Conservation (phyloP, 306 rosid species). For the apple (Malus domestica) region DNA sequence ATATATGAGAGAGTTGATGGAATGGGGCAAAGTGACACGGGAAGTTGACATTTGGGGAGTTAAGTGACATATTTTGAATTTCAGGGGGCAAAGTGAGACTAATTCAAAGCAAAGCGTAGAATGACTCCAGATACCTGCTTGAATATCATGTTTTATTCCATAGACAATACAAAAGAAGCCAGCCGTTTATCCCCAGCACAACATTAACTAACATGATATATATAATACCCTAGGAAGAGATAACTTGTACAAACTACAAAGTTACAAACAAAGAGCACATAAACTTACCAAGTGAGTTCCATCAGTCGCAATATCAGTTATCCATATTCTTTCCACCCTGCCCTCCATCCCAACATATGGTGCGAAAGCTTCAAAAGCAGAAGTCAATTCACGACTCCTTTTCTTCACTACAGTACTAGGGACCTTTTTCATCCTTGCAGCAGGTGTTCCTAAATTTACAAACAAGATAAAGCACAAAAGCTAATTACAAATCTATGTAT, state of each 20-base stretch:
- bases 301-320: slow-evolving; percentile 86
- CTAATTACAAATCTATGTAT: background rate
- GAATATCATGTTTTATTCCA: background rate
- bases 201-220: background rate
- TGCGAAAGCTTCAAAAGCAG: slow-evolving; percentile 77
- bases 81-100: no score
- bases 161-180: background rate
- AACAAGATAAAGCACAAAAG: background rate
- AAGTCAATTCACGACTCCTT: slow-evolving; percentile 90
- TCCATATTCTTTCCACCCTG: slow-evolving; percentile 91
- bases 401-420: slow-evolving; percentile 81
- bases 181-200: background rate
- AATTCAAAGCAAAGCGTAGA: background rate
- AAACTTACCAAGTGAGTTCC: slow-evolving; percentile 80
- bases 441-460: slow-evolving; percentile 74
- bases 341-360: slow-evolving; percentile 91
- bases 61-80: no score
- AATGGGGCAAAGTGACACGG: no score
- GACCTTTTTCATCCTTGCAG: slow-evolving; percentile 96
- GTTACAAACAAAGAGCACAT: background rate
- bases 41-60: no score
- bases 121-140: background rate
- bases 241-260: background rate
- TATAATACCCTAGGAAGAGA: slow-evolving; percentile 1
- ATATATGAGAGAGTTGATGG: no score